phyloP scores from a whole-genome alignment of 495 filamentous ascomycete genomes.

The Neurospora sp. region DNA sequence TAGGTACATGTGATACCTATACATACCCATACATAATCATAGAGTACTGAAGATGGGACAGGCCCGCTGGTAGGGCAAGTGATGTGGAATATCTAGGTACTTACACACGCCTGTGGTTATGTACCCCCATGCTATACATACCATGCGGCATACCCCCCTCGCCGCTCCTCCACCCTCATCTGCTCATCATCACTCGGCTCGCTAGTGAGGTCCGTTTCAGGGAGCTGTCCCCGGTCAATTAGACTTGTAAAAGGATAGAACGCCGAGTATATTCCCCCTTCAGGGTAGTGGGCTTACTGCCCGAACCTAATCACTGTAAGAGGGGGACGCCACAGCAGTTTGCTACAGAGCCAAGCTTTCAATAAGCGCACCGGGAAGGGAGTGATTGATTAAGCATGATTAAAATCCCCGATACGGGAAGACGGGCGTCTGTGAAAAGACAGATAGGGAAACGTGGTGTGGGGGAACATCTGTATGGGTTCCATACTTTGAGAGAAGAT shows the following conservation, averaged over 20 bases:
- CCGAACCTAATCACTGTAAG: background rate
- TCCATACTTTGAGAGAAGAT: background rate
- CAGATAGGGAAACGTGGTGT: background rate
- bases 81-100: background rate
- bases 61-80: background rate
- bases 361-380: background rate
- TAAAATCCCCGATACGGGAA: background rate
- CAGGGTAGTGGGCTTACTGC: background rate
- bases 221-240: background rate
- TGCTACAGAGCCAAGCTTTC: background rate
- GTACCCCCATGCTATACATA: background rate
- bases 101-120: background rate
- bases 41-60: background rate
- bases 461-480: background rate
- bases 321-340: background rate
- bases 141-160: background rate
- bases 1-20: background rate
- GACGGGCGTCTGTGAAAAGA: background rate
- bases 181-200: background rate
- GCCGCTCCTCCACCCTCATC: background rate
- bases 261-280: background rate
- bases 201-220: background rate
- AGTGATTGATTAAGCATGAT: background rate
- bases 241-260: background rate
- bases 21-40: background rate